Evolutionary conservation across 495 filamentous ascomycete species (phyloP).

Genomic region (Neurospora intermedia): DNA sequence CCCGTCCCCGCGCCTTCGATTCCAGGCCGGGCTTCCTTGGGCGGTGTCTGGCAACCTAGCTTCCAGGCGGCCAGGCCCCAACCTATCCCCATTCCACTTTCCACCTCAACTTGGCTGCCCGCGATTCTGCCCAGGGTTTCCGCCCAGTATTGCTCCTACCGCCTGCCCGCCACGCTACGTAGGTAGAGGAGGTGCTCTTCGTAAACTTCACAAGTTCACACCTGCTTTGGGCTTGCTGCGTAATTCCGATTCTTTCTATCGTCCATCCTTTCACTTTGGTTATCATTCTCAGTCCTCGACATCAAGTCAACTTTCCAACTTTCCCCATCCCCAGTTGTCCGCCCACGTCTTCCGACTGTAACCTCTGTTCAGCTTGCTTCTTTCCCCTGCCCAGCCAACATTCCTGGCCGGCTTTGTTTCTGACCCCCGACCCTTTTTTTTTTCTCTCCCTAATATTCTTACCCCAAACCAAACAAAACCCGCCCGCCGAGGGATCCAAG

Average conservation of each 20-base stretch:
- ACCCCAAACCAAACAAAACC: neutral
- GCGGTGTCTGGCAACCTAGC: neutral
- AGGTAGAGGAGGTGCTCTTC: neutral
- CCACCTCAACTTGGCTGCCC: neutral
- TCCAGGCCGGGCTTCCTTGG: neutral
- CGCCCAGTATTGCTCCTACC: neutral
- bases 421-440: neutral
- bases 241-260: neutral
- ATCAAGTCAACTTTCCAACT: neutral
- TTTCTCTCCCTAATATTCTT: neutral
- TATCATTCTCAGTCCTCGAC: neutral
- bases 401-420: neutral
- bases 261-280: neutral
- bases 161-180: neutral
- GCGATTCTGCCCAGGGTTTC: neutral
- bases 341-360: neutral
- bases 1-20: neutral
- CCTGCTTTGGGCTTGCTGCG: neutral
- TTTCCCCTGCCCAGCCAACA: slow-evolving; percentile 1
- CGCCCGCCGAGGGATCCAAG: neutral
- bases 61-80: neutral
- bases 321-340: neutral
- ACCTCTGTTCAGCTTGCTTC: neutral
- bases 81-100: neutral
- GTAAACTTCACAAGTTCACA: neutral